Evolutionary conservation across 1,284 basidiomycete species (phyloP), one percentile per base, ranked within the genome.

Genomic region (Schizopora paradoxa): DNA sequence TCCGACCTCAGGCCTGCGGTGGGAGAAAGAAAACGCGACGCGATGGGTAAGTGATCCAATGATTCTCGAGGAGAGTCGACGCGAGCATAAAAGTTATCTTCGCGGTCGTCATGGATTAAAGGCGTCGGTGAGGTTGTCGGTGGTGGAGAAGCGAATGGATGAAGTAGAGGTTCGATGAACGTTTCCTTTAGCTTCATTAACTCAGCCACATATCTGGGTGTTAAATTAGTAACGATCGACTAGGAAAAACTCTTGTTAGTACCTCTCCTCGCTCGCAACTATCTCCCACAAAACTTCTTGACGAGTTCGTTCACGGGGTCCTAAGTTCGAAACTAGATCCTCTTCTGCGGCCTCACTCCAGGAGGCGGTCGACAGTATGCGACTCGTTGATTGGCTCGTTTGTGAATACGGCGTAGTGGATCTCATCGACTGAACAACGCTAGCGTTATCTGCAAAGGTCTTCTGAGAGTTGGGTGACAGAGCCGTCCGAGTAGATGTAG

Each of bases 281-380:
- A 99, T 98, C 69, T 99, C 95, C 77, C 93, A 97, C 26, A 99
- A 66, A 2, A 98, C 95, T 68, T 99, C 95, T 63, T 98, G 95
- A 41, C 95, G 76, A 23, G 92, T 97, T 42, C 95, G 79, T 63
- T 99, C 95, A 47, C 93, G 77, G 18, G 91, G 84, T 16, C 92
- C 91, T 16, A 99, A 72, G 60, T 99, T 95, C 33, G 84, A 83
- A 6, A 98, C 91, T 25, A 99, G 78, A 61, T 99, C 95, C 48
- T 91, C 89, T 61, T 96, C 90, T 6, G 93, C 92, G 58, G 89
- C 88, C 63, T 97, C 91, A 58, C 89, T 93, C 95, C 95, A 99
- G 29, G 91, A 95, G 47, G 83, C 73, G 0, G 86, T 89, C 21
- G 85, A 78, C 33, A 88, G 73, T 49, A 91, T 87, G 34, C 79